Evolutionary conservation across 2,329 filamentous ascomycete genomes (phyloP), one percentile per base, ranked within the genome.

Genomic region (Monosporascus sp.): DNA sequence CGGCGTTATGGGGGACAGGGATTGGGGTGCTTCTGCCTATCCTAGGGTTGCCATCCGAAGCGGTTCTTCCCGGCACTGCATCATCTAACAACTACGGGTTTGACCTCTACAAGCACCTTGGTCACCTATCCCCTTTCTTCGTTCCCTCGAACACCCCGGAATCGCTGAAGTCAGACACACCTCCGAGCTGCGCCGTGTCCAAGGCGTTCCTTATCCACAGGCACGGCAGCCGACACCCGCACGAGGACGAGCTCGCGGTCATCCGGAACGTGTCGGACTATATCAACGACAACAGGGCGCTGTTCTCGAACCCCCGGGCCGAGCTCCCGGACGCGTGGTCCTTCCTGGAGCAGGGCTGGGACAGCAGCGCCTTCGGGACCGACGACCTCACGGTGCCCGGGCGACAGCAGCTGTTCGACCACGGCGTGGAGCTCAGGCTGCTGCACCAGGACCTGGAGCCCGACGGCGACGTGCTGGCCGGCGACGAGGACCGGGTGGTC

Each of bases 121-220:
- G 60, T 3, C 58, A 63, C 35, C 37, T 58, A 22, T 61, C 60
- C 19, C 60, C 60, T 1, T 61, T 59, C 41, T 63, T 61, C 49
- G 54, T 58, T 20, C 60, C 60, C 17, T 27, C 54, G 7, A 61
- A 59, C 48, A 63, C 60, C 2, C 59, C 58, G 9, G 17, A 45
- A 11, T 58, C 58, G 2, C 38, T 61, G 5, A 24, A 51, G 3
- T 52, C 55, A 17, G 59, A 56, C n/a, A 50, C 52, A 17, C 60
- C 63, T 38, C 60, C 62, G 27, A 60, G 57, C 49, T 63, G 61
- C 48, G 50, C 53, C 4, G 56, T 57, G 6, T 47, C 50, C 2
- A 61, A 57, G 46, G 58, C 52, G 16, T 63, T 63, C 37, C 57
- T 63, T 2, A 48, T 63, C 19, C 61, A 62, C 46, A 52, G 61